A percentile compares a stretch with the other conserved stretches of the same genome.
Evolutionary conservation across 306 rosid genomes (phyloP).

Genomic region (Cucurbita argyrosperma): DNA sequence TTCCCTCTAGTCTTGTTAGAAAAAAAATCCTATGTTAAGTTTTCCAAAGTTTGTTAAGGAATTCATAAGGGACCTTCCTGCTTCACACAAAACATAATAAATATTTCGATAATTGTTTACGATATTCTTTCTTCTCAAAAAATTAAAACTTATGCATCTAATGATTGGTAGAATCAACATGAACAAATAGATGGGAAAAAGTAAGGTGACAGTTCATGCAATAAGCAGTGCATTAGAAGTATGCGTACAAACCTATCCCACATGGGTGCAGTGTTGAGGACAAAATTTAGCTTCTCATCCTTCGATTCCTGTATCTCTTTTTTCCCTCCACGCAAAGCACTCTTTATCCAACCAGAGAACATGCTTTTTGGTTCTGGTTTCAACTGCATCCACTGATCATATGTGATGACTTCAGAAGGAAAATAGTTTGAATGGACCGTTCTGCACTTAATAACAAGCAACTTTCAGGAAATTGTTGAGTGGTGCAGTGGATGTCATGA

Average conservation of each 20-base stretch:
- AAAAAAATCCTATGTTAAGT: not conserved
- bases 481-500: not conserved
- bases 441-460: conserved; percentile 18
- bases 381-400: conserved; percentile 54
- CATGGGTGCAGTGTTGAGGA: conserved; percentile 69
- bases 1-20: not conserved
- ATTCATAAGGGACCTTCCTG: not conserved
- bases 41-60: not conserved
- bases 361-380: conserved; percentile 51
- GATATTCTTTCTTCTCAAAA: not conserved
- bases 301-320: conserved; percentile 54
- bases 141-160: not conserved
- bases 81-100: not conserved
- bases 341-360: conserved; percentile 62
- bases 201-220: not conserved
- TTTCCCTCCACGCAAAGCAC: conserved; percentile 46
- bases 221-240: not conserved
- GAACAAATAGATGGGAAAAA: not conserved
- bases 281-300: conserved; percentile 51
- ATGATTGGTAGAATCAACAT: not conserved
- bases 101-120: not conserved
- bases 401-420: conserved; percentile 59
- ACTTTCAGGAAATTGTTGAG: not conserved
- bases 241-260: conserved; percentile 74
- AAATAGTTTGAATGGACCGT: conserved; percentile 35